Evolutionary conservation across 2,329 filamentous ascomycete species (phyloP), one percentile per base, ranked within the genome.

Genomic region (Trematosphaeria pertusa): DNA sequence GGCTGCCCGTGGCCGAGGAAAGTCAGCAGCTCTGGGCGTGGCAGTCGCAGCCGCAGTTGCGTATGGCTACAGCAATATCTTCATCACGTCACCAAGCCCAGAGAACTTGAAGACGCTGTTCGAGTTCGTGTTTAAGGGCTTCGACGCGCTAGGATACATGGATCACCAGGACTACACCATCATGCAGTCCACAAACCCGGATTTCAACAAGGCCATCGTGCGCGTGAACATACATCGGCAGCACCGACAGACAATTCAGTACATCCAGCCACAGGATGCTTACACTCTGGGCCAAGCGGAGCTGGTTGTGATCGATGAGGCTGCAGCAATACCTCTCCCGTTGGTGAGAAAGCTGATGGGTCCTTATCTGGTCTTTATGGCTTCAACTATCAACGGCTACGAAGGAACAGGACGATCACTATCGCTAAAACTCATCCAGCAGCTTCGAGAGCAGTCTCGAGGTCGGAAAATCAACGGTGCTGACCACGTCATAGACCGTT

Each of bases 21-120:
- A 99, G 75, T 99, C 94, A 15, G 95, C 94, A 14, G 94, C 94
- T 19, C 82, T 99, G 64, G 94, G 94, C 74, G 87, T 99, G 40
- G 91, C 94, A 3, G 88, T 99, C 33, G 94, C 94, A 3, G 91
- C 94, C 2, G 95, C 95, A 1, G 84, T 99, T 34, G 93, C 94
- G 1, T 89, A 97, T 68, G 94, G 94, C 19, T 99, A 99, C 75
- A 96, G 91, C 78, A 99, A 99, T 72, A 96, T 99, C 64, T 99
- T 99, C 75, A 96, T 99, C 69, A 99, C 94, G 1, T 97, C 93
- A 1, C 93, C 93, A 0, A 97, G 91, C 51, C 94, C 94, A 0
- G 95, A 99, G 75, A 99, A 99, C 75, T 80, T 99, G 80, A 99
- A 97, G 77, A 99, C 94, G 0, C 80, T 99, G 6, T 99, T 99